A percentile compares a stretch with the other conserved stretches of the same genome.
Conservation (phyloP, 257 asterid species). For the Leptodermis oblonga region DNA sequence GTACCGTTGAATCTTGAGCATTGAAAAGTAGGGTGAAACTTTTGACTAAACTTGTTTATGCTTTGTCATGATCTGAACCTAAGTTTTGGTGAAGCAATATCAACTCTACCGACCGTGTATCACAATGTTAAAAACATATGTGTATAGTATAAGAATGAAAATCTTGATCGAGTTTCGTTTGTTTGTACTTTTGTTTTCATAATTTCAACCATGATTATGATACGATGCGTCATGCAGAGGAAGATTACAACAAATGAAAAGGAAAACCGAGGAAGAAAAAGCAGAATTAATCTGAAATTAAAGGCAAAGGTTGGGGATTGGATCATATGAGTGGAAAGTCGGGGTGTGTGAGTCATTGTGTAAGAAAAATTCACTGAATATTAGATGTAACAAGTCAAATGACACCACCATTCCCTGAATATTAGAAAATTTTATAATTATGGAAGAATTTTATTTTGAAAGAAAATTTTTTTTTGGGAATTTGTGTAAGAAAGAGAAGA, state of each 20-base stretch:
- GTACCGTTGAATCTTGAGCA: conserved; percentile 3
- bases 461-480: no score
- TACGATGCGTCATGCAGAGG: no score
- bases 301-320: neutral
- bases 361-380: neutral
- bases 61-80: neutral
- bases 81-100: no score
- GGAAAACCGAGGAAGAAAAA: neutral
- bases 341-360: neutral
- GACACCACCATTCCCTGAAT: neutral
- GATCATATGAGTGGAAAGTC: conserved; percentile 3
- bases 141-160: no score
- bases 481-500: no score
- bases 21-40: no score
- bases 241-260: no score
- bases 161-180: neutral
- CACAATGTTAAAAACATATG: no score
- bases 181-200: neutral
- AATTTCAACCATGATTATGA: neutral
- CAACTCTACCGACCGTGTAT: no score
- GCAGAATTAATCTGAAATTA: neutral
- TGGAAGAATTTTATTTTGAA: no score
- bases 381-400: neutral
- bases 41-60: no score
- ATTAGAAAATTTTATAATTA: no score